Percentiles rank a stretch among this genome's conserved stretches.
Evolutionary conservation across 2,329 filamentous ascomycete genomes (phyloP).

Genomic region (Colletotrichum simmondsii): DNA sequence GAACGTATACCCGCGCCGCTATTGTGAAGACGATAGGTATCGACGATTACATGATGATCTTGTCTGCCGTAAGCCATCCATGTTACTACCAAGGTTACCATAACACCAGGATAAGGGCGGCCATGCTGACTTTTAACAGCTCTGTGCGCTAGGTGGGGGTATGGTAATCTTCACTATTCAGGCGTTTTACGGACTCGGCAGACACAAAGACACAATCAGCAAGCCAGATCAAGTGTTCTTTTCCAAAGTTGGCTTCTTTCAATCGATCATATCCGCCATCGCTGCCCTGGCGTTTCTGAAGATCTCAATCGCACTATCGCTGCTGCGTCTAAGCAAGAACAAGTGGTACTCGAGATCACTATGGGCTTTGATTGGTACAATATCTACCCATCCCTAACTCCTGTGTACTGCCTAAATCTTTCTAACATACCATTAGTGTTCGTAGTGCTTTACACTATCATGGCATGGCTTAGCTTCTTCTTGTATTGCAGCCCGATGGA

Average conservation of each 20-base stretch:
- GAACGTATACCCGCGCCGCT: constrained; percentile 36
- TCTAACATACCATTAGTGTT: constrained; percentile 26
- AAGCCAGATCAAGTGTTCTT: constrained; percentile 46
- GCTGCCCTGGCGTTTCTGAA: constrained; percentile 36
- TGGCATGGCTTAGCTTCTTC: constrained; percentile 38
- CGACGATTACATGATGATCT: constrained; percentile 43
- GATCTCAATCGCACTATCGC: constrained; percentile 38
- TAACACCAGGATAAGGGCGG: neutral
- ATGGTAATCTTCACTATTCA: constrained; percentile 53
- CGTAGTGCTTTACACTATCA: constrained; percentile 37
- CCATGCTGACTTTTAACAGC: constrained; percentile 33
- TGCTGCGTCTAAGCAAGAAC: constrained; percentile 38
- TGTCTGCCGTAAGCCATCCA: constrained; percentile 38
- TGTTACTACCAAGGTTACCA: neutral
- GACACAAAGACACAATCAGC: constrained; percentile 51
- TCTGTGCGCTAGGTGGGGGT: constrained; percentile 41
- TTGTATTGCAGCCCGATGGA: constrained; percentile 38
- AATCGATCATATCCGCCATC: constrained; percentile 56
- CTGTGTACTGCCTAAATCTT: no score
- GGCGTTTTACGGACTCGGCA: constrained; percentile 57
- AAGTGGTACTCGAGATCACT: constrained; percentile 40
- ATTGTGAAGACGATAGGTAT: constrained; percentile 39
- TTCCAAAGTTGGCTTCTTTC: constrained; percentile 54
- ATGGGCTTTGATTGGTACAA: constrained; percentile 38
- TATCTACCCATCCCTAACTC: no score